Evolutionary conservation across 805 yeast species (phyloP).

Genomic region (Metschnikowia cerradonensis): DNA sequence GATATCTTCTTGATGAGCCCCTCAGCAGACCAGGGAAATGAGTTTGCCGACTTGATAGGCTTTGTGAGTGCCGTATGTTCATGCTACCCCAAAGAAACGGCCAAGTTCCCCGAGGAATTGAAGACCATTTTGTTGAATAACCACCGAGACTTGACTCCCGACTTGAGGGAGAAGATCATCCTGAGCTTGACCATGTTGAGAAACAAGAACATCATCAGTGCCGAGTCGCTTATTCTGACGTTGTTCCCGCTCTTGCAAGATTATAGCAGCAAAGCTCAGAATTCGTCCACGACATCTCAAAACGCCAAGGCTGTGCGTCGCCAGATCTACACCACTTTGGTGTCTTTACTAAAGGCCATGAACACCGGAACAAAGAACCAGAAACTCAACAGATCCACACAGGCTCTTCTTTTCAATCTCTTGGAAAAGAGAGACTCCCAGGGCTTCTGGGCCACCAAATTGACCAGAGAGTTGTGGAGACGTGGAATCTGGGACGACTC

Average conservation of each 20-base stretch:
- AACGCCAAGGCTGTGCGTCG: slow-evolving; percentile 80
- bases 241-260: slow-evolving; percentile 80
- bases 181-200: slow-evolving; percentile 86
- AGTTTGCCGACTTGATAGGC: slow-evolving; percentile 79
- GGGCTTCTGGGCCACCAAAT: slow-evolving; percentile 94
- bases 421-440: slow-evolving; percentile 72
- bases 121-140: slow-evolving; percentile 63
- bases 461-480: slow-evolving; percentile 95
- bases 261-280: slow-evolving; percentile 43
- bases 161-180: slow-evolving; percentile 84
- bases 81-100: slow-evolving; percentile 87
- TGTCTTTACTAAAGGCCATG: slow-evolving; percentile 73
- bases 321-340: slow-evolving; percentile 75
- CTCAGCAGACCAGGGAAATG: slow-evolving; percentile 32
- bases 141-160: slow-evolving; percentile 80
- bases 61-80: slow-evolving; percentile 88
- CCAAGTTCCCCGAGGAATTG: slow-evolving; percentile 77
- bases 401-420: slow-evolving; percentile 84
- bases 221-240: slow-evolving; percentile 80
- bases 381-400: slow-evolving; percentile 83
- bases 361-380: slow-evolving; percentile 89
- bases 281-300: slow-evolving; percentile 39
- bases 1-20: slow-evolving; percentile 82
- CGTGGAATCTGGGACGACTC: slow-evolving; percentile 98
- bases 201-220: slow-evolving; percentile 72